Evolutionary conservation across 2,329 filamentous ascomycete species (phyloP).

Genomic region (Diplodia intermedia): DNA sequence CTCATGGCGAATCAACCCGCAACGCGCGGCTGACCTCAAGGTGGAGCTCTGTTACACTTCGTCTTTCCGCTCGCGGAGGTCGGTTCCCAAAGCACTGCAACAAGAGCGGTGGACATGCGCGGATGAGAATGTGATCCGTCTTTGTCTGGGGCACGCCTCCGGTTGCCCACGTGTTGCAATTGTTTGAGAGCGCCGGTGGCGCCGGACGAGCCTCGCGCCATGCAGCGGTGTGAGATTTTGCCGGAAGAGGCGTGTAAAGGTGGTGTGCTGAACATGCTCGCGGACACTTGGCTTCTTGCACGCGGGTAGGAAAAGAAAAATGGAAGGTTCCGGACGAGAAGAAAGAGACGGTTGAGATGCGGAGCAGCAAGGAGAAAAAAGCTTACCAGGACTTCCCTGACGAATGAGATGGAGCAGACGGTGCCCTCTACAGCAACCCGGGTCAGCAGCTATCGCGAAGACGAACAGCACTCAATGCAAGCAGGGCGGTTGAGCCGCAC

Average conservation of each 20-base stretch:
- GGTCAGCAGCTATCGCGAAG: constrained; percentile 35
- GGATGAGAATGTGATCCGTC: background rate
- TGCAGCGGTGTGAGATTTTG: constrained; percentile 10
- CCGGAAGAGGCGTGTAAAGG: constrained; percentile 7
- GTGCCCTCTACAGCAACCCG: constrained; percentile 69
- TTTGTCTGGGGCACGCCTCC: background rate
- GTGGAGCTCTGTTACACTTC: background rate
- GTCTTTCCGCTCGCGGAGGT: constrained; percentile 1
- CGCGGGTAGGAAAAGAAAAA: constrained; percentile 33
- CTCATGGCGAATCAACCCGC: background rate
- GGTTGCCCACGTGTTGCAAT: background rate
- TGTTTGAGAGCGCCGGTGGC: background rate
- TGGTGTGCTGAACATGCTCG: constrained; percentile 17
- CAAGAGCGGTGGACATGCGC: background rate
- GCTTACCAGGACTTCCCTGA: constrained; percentile 82
- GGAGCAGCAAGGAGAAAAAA: constrained; percentile 34
- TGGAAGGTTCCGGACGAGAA: constrained; percentile 33
- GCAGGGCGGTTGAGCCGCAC: constrained; percentile 30
- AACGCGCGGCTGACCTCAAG: background rate
- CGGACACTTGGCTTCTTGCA: background rate
- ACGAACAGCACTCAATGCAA: constrained; percentile 12
- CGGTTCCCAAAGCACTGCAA: background rate
- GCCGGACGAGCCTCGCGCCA: background rate
- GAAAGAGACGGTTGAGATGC: constrained; percentile 35
- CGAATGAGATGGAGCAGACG: constrained; percentile 82